A percentile compares a stretch with the other conserved stretches of the same genome.
These are phyloP conservation scores for Rostrohypoxylon terebratum DNA, from an alignment of 495 filamentous ascomycete genomes.

Conservation along the genomic window DNA sequence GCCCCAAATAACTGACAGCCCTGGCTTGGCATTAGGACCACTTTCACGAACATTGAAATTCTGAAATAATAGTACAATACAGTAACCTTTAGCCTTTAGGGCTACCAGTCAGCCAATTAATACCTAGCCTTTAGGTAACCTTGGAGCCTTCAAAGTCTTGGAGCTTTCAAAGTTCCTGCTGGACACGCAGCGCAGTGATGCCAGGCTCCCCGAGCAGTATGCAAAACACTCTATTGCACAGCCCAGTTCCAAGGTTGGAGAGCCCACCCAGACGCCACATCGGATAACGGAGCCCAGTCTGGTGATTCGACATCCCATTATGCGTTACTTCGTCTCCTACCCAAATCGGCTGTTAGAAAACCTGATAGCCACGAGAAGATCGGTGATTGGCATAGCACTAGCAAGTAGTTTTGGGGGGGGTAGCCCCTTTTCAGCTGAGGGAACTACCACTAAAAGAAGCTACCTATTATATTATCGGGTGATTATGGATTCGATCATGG, in stretches of 20 bases:
- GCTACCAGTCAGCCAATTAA: too few relatives aligned
- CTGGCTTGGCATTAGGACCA: conserved; percentile 9
- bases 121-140: too few relatives aligned
- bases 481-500: not conserved
- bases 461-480: conserved; percentile 9
- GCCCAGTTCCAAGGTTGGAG: not conserved
- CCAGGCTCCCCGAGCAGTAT: not conserved
- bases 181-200: not conserved
- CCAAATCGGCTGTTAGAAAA: conserved; percentile 2
- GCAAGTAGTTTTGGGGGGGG: conserved; percentile 6
- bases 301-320: not conserved
- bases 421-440: conserved; percentile 35
- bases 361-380: conserved; percentile 2
- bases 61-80: not conserved
- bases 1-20: not conserved
- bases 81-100: not conserved
- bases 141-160: too few relatives aligned
- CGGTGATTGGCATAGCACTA: conserved; percentile 27
- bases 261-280: conserved; percentile 19
- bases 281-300: not conserved
- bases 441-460: conserved; percentile 25
- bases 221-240: conserved; percentile 5
- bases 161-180: too few relatives aligned
- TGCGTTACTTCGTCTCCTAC: conserved; percentile 6
- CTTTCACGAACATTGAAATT: conserved; percentile 11